Base-by-base conservation (phyloP, 208 protist genomes). In the Acanthamoeba royreba region DNA sequence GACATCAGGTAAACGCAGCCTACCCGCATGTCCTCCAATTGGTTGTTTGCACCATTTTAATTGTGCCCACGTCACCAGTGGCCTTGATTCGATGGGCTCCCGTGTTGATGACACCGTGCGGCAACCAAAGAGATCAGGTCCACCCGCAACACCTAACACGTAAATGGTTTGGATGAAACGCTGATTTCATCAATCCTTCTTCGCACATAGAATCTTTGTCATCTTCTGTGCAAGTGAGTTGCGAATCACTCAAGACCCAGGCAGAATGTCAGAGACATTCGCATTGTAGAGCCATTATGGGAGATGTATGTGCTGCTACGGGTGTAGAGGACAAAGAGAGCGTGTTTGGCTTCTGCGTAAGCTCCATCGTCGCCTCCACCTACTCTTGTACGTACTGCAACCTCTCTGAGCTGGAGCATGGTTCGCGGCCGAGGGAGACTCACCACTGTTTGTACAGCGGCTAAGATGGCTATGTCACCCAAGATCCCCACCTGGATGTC, bases 401-500 rank as follows among this genome's bases (percentile, higher is more conserved):
- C n/a, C n/a, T n/a, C n/a, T n/a, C n/a, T n/a, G n/a, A n/a, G n/a
- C n/a, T n/a, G n/a, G n/a, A n/a, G n/a, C n/a, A n/a, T n/a, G n/a
- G n/a, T n/a, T n/a, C n/a, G n/a, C n/a, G n/a, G n/a, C n/a, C n/a
- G n/a, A n/a, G n/a, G n/a, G n/a, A n/a, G n/a, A n/a, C 58, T 69
- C 7, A 25, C 7, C 9, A 38, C 58, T 28, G 58, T 31, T 69
- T 69, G 7, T 69, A 8, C 58, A 85, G 74, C 74, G 4, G 8
- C 19, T 17, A 85, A 85, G 74, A 85, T 85, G 42, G 17, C 28
- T 9, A 28, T 85, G 43, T 7, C 31, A 45, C 74, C 43, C 0
- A 53, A 85, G 74, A 53, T 85, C 25, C 74, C 74, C n/a, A 53
- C 42, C 17, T 85, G 74, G 74, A 85, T 85, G 74, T 85, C 74